phyloP scores from a whole-genome alignment of 129 eudicot genomes.

The Silybum marianum region DNA sequence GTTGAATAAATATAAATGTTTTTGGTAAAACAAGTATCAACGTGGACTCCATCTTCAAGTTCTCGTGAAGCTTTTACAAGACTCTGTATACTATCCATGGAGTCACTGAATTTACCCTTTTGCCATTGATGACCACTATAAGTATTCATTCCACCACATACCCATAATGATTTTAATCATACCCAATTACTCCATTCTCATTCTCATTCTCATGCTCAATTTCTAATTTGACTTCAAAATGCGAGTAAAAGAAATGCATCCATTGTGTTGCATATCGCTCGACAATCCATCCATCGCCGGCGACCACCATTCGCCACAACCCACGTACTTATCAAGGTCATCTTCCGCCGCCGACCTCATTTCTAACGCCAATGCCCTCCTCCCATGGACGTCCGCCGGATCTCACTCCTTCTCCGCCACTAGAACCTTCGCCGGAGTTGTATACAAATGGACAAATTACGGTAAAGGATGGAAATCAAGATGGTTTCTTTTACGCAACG shows the following conservation, averaged over 20 bases:
- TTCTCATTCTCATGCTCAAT: not conserved
- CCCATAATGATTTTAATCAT: not conserved
- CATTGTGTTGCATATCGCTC: slow-evolving; percentile 69
- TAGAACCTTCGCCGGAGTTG: slow-evolving; percentile 59
- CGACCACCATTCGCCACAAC: slow-evolving; percentile 60
- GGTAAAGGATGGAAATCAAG: slow-evolving; percentile 89
- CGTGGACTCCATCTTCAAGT: not conserved
- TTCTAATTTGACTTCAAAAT: slow-evolving; percentile 2
- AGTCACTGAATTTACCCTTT: slow-evolving; percentile 5
- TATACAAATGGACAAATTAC: slow-evolving; percentile 88
- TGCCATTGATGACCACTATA: not conserved
- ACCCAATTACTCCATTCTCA: not conserved
- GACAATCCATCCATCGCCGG: slow-evolving; percentile 48
- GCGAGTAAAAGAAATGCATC: slow-evolving; percentile 62
- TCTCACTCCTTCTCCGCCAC: slow-evolving; percentile 20
- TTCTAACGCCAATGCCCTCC: slow-evolving; percentile 50
- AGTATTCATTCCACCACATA: not conserved
- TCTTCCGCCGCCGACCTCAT: slow-evolving; percentile 33
- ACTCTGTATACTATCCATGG: not conserved
- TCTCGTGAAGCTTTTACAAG: not conserved
- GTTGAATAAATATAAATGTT: not conserved
- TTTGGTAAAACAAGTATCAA: not conserved
- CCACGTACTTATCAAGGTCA: slow-evolving; percentile 39
- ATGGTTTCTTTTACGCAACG: slow-evolving; percentile 72
- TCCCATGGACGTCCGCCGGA: slow-evolving; percentile 15